Conservation (phyloP, 2,329 filamentous ascomycete genomes). For the Aspergillus carbonarius region DNA sequence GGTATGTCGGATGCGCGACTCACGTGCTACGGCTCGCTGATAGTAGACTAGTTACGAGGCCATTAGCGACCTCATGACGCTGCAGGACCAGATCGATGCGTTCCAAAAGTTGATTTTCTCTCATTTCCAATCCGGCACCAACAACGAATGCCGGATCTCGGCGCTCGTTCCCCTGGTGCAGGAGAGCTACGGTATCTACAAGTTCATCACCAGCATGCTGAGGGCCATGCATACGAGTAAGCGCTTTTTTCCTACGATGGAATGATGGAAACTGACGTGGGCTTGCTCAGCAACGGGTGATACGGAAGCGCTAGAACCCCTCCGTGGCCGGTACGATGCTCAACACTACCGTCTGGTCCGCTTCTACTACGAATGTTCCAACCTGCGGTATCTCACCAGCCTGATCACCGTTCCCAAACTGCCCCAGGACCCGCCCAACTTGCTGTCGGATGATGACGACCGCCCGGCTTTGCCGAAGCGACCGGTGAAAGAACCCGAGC, state of each 20-base stretch:
- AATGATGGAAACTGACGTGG: slow-evolving; percentile 9
- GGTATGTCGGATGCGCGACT: slow-evolving; percentile 51
- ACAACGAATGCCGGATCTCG: slow-evolving; percentile 96
- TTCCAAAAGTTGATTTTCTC: slow-evolving; percentile 99
- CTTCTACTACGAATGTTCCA: slow-evolving; percentile 99
- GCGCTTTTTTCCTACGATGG: slow-evolving; percentile 24
- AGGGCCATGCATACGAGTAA: slow-evolving; percentile 93
- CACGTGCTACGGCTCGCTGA: slow-evolving; percentile 20
- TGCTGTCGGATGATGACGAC: slow-evolving; percentile 80
- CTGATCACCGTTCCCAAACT: slow-evolving; percentile 95
- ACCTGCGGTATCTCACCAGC: slow-evolving; percentile 92
- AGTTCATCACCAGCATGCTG: slow-evolving; percentile 99
- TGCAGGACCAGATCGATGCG: slow-evolving; percentile 97
- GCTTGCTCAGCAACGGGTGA: slow-evolving; percentile 72
- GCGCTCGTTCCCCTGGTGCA: slow-evolving; percentile 90
- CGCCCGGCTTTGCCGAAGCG: slow-evolving; percentile 79
- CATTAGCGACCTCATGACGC: slow-evolving; percentile 90
- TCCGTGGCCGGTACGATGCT: slow-evolving; percentile 85
- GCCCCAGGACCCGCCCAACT: slow-evolving; percentile 87
- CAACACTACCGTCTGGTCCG: slow-evolving; percentile 95
- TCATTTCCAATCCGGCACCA: slow-evolving; percentile 84
- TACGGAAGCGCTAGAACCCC: slow-evolving; percentile 83
- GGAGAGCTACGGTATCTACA: slow-evolving; percentile 99
- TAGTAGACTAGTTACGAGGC: slow-evolving; percentile 66
- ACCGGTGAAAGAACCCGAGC: slow-evolving; percentile 68